A percentile compares a stretch with the other conserved stretches of the same genome.
These are phyloP conservation scores for Papiliotrema nemorosa DNA, from an alignment of 1,284 basidiomycete genomes.

Conservation along the genomic window DNA sequence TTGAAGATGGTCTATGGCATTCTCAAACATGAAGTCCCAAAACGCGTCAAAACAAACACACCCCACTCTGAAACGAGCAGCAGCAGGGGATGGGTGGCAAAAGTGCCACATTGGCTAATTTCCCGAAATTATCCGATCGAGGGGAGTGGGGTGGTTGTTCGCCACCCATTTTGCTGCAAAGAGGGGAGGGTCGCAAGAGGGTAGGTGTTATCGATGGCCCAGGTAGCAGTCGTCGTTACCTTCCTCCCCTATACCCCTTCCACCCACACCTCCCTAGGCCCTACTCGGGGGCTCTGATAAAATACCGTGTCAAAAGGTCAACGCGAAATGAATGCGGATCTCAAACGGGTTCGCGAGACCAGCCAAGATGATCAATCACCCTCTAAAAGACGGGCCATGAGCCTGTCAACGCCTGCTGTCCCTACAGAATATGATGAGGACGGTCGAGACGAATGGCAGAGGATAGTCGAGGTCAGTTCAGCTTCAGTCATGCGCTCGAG, in stretches of 20 bases:
- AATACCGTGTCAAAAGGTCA: no score
- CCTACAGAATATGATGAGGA: slow-evolving; percentile 20
- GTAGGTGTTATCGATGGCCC: no score
- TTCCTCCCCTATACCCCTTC: not conserved
- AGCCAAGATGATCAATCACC: slow-evolving; percentile 26
- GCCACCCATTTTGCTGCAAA: no score
- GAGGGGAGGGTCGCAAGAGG: no score
- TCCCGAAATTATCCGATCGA: not conserved
- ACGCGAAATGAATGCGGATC: slow-evolving; percentile 43
- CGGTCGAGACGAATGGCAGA: slow-evolving; percentile 43
- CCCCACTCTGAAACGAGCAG: no score
- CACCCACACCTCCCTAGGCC: no score
- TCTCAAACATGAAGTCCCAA: no score
- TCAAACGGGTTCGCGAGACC: slow-evolving; percentile 44
- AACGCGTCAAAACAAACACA: no score
- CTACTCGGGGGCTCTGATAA: no score
- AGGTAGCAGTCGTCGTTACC: not conserved
- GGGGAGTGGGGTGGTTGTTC: no score
- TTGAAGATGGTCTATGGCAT: no score
- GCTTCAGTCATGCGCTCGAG: not conserved
- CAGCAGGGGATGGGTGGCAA: no score
- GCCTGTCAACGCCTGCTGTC: slow-evolving; percentile 13
- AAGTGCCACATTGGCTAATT: not conserved
- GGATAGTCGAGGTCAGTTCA: slow-evolving; percentile 36
- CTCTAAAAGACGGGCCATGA: slow-evolving; percentile 35